These are phyloP conservation scores for Mediolabrus comicus DNA, from an alignment of 108 stramenopile genomes.

Conservation along the genomic window DNA sequence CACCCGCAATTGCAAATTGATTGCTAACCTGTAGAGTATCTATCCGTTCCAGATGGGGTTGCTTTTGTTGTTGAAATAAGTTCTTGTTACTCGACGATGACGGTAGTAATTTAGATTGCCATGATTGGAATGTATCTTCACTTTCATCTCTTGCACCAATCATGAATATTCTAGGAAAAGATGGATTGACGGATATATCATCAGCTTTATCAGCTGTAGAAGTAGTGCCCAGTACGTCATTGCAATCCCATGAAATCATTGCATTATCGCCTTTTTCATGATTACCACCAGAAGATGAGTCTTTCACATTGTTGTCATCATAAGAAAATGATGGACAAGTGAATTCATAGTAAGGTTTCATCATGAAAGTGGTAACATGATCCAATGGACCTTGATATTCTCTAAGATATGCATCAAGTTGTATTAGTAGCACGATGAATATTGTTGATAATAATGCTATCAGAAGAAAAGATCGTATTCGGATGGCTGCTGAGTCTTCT, in stretches of 20 bases:
- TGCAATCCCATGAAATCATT: slow-evolving; percentile 22
- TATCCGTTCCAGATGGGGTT: slow-evolving; percentile 22
- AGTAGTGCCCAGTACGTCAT: neutral
- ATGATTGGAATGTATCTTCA: slow-evolving; percentile 29
- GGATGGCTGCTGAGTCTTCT: neutral
- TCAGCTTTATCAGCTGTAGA: neutral
- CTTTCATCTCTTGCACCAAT: slow-evolving; percentile 35
- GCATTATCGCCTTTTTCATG: neutral
- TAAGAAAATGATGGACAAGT: slow-evolving; percentile 27
- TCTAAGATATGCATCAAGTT: slow-evolving; percentile 20
- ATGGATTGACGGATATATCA: neutral
- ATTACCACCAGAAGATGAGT: neutral
- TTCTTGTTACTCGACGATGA: no score
- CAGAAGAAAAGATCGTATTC: neutral
- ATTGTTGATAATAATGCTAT: neutral
- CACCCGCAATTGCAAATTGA: slow-evolving; percentile 32
- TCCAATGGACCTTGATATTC: slow-evolving; percentile 45
- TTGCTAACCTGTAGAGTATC: slow-evolving; percentile 38
- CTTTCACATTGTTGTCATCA: neutral
- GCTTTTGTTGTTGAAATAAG: no score
- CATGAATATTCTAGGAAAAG: slow-evolving; percentile 42
- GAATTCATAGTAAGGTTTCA: slow-evolving; percentile 26
- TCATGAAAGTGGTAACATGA: slow-evolving; percentile 12
- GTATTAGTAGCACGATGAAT: neutral
- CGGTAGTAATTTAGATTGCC: neutral